Evolutionary conservation across 2,329 filamentous ascomycete species (phyloP).

Genomic region (Hymenoscyphus occultus): DNA sequence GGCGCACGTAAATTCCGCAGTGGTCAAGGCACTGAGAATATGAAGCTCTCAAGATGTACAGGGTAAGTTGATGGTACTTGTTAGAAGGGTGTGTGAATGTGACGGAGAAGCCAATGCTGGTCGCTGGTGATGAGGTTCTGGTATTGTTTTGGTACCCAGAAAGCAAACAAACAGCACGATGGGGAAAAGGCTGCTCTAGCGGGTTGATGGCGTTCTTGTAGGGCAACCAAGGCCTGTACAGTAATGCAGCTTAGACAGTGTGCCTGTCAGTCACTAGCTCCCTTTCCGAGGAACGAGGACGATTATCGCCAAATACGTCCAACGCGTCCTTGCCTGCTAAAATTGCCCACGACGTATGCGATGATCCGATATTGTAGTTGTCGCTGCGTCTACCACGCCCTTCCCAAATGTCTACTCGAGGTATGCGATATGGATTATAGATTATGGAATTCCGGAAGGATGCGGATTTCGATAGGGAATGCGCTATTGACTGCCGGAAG

Average conservation of each 20-base stretch:
- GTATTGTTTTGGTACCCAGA: background rate
- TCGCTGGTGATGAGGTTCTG: background rate
- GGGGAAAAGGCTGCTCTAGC: background rate
- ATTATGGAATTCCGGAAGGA: background rate
- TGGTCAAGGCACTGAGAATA: background rate
- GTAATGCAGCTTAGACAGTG: background rate
- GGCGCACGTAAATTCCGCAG: background rate
- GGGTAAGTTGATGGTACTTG: background rate
- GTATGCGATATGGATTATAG: background rate
- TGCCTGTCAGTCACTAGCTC: background rate
- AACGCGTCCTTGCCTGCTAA: constrained; percentile 1
- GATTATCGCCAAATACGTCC: constrained; percentile 2
- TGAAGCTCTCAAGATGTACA: background rate
- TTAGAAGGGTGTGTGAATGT: background rate
- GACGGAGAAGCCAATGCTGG: background rate
- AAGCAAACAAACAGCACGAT: background rate
- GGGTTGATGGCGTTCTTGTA: constrained; percentile 1
- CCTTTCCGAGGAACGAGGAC: background rate
- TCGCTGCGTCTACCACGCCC: background rate
- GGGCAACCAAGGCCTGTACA: background rate
- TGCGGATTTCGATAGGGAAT: too few species aligned
- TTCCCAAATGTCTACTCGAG: background rate
- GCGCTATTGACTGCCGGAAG: too few species aligned
- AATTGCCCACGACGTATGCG: constrained; percentile 1
- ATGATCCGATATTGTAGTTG: background rate